A percentile compares a stretch with the other conserved stretches of the same genome.
Conservation (phyloP, 495 filamentous ascomycete genomes). For the Pyrenula massariospora region DNA sequence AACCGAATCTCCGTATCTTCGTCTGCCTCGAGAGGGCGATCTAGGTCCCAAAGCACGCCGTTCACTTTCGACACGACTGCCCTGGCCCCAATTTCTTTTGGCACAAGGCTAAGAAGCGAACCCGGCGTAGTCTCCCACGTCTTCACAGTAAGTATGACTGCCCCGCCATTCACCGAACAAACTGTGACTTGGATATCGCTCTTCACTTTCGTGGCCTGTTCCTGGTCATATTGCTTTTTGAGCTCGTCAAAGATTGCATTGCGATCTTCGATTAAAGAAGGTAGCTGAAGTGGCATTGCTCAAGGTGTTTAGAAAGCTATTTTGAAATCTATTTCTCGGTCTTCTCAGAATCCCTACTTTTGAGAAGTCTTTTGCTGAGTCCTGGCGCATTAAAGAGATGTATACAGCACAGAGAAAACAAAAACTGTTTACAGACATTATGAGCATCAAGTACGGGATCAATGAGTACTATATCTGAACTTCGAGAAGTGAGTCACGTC, state of each 20-base stretch:
- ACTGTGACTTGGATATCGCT: constrained; percentile 37
- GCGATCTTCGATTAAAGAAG: constrained; percentile 71
- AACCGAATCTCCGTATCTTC: constrained; percentile 62
- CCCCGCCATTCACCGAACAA: constrained; percentile 34
- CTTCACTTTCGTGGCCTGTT: constrained; percentile 38
- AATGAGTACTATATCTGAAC: no score
- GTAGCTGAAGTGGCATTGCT: no score
- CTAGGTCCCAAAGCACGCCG: constrained; percentile 81
- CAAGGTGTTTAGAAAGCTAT: no score
- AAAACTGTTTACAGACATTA: no score
- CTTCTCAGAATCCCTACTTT: no score
- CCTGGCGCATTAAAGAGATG: no score
- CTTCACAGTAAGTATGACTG: constrained; percentile 30
- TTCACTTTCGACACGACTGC: constrained; percentile 74
- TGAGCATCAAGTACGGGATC: no score
- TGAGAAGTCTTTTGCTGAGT: no score
- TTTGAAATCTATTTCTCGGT: no score
- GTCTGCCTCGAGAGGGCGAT: constrained; percentile 74
- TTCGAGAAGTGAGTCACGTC: no score
- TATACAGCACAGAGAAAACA: no score
- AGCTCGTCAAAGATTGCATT: constrained; percentile 79
- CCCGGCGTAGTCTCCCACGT: constrained; percentile 42
- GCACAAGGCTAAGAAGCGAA: constrained; percentile 36
- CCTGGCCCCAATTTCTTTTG: constrained; percentile 37
- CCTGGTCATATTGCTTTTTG: constrained; percentile 69